phyloP scores from a whole-genome alignment of 2,329 filamentous ascomycete genomes.

The Dothistroma pini region DNA sequence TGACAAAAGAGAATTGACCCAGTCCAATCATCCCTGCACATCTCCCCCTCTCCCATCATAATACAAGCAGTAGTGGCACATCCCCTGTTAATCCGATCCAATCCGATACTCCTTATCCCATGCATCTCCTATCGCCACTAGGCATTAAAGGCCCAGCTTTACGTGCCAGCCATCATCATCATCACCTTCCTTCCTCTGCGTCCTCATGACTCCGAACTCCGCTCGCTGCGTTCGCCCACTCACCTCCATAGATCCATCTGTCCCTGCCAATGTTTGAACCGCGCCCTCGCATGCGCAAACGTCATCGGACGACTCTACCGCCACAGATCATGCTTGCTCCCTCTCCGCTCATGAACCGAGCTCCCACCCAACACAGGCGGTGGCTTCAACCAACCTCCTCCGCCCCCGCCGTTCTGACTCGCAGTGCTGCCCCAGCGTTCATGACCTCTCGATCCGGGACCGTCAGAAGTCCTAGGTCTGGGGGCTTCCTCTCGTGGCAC shows the following conservation, averaged over 20 bases:
- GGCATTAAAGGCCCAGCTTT: neutral
- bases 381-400: constrained; percentile 26
- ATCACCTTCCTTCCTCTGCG: neutral
- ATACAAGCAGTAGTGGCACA: neutral
- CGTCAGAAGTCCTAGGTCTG: constrained; percentile 30
- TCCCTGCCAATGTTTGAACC: neutral
- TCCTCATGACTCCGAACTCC: neutral
- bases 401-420: neutral
- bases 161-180: neutral
- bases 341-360: constrained; percentile 26
- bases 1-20: neutral
- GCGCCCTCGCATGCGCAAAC: neutral
- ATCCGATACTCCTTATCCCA: neutral
- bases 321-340: constrained; percentile 36
- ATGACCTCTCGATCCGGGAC: constrained; percentile 9
- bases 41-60: neutral
- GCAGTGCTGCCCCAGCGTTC: constrained; percentile 19
- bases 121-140: neutral
- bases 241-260: neutral
- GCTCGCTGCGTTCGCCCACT: neutral
- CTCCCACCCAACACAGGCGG: constrained; percentile 30
- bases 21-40: neutral
- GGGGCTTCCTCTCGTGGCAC: constrained; percentile 53
- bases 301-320: constrained; percentile 12
- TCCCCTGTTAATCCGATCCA: neutral